These are phyloP conservation scores for Candida insectalens DNA, from an alignment of 805 yeast species.

Conservation along the genomic window DNA sequence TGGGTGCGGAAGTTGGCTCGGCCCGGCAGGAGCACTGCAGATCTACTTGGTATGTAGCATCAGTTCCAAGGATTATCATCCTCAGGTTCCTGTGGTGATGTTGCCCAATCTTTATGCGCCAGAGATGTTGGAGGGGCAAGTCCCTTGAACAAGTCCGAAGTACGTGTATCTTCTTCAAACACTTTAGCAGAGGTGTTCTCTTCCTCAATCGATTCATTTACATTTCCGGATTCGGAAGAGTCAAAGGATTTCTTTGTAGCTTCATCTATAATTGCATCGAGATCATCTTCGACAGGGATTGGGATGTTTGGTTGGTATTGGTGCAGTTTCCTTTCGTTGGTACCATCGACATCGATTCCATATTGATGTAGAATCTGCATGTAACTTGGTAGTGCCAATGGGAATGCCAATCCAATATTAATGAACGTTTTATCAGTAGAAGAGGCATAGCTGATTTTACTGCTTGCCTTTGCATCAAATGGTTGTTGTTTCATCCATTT, in stretches of 20 bases:
- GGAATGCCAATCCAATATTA: slow-evolving; percentile 43
- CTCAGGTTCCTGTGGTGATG: slow-evolving; percentile 32
- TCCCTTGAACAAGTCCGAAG: slow-evolving; percentile 34
- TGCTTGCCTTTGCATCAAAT: slow-evolving; percentile 9
- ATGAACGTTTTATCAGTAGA: slow-evolving; percentile 28
- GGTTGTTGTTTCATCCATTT: slow-evolving; percentile 29
- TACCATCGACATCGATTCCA: slow-evolving; percentile 68
- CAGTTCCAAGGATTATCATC: slow-evolving; percentile 68
- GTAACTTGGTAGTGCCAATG: slow-evolving; percentile 61
- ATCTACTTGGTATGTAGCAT: no score
- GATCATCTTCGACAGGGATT: slow-evolving; percentile 53
- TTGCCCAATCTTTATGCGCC: slow-evolving; percentile 46
- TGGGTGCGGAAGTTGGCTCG: no score
- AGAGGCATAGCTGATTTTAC: slow-evolving; percentile 2
- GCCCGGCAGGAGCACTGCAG: no score
- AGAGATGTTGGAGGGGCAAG: slow-evolving; percentile 38
- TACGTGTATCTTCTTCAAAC: slow-evolving; percentile 7
- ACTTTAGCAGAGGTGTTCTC: slow-evolving; percentile 7
- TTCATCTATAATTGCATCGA: slow-evolving; percentile 55
- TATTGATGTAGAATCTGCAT: slow-evolving; percentile 64
- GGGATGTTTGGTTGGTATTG: slow-evolving; percentile 69
- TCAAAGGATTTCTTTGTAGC: no score
- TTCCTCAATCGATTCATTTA: slow-evolving; percentile 8
- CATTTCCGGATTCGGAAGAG: no score
- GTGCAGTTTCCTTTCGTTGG: slow-evolving; percentile 40